Base-by-base conservation (phyloP, 805 yeast genomes). In the Lipomyces spencermartinsiae region DNA sequence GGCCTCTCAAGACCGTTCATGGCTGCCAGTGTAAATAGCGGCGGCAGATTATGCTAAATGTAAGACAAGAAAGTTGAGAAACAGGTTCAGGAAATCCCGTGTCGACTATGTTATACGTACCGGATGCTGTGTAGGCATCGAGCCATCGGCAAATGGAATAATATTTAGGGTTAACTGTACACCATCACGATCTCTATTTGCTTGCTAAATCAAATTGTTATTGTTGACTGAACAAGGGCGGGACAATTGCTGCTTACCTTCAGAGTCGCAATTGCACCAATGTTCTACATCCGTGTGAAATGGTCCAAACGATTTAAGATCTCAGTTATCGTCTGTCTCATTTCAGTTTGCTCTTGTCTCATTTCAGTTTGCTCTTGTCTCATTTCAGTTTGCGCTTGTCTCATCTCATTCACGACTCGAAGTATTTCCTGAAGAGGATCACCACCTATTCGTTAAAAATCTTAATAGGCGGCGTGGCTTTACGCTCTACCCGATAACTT, bases 121-220 rank as follows among this genome's bases (percentile, higher is more conserved):
- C 29, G 55, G 55, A 51, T n/a, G 16, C 7, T 51, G 33, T n/a
- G 33, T 51, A 1, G 55, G 55, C 31, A 51, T 46, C 53, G 55
- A 51, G 55, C 33, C 55, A 51, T 51, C 55, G 33, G 31, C 55
- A 51, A 51, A 51, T 51, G 55, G 55, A 51, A 51, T 22, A 25
- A 51, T 22, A 22, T 22, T 51, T 25, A 51, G n/a, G 55, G 55
- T 51, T 29, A 25, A 22, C 16, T 25, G 31, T 51, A 22, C 55
- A 14, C 55, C 55, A 51, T 51, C 55, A 19, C 31, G 31, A 22
- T 39, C 33, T 51, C 31, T 10, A 51, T 51, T 51, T 19, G 33
- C 33, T 51, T 51, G 16, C 55, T 51, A n/a, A 16, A 16, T 14
- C 16, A n/a, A 8, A 16, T 16, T 39, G 46, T 39, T 39, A 39